Percentiles rank a stretch among this genome's conserved stretches.
Evolutionary conservation across 164 flowering plant species (phyloP).

Genomic region (Litsea cubeba): DNA sequence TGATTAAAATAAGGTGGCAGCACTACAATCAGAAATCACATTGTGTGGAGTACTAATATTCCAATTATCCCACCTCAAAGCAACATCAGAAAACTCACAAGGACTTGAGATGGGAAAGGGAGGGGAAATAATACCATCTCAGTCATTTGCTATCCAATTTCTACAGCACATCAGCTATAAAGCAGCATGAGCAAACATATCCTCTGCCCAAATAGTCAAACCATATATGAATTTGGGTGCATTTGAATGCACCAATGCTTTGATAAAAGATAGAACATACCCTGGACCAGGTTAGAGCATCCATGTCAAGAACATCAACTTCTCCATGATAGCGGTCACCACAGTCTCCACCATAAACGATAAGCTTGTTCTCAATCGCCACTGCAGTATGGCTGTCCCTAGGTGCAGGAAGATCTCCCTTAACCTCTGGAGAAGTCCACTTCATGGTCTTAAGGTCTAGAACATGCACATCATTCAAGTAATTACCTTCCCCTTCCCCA

Average conservation of each 20-base stretch:
- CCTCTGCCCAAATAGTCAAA: not conserved
- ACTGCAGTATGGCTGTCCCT: constrained; percentile 85
- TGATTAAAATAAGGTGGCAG: not conserved
- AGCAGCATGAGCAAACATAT: not conserved
- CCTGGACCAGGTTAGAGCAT: constrained; percentile 66
- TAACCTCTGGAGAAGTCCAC: constrained; percentile 66
- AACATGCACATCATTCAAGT: constrained; percentile 83
- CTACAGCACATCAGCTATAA: not conserved
- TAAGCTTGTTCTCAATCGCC: constrained; percentile 49
- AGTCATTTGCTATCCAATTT: not conserved
- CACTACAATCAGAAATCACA: not conserved
- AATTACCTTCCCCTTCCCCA: constrained; percentile 85
- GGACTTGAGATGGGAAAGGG: not conserved
- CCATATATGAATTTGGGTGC: not conserved
- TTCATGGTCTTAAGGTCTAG: constrained; percentile 67
- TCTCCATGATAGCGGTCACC: constrained; percentile 83
- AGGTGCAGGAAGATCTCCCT: constrained; percentile 69
- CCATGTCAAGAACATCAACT: constrained; percentile 67
- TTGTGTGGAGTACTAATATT: not conserved
- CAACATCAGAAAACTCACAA: not conserved
- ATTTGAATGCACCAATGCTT: no score
- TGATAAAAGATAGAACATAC: constrained; percentile 28
- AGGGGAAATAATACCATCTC: not conserved
- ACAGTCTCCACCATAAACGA: constrained; percentile 90
- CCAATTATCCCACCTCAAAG: not conserved